Evolutionary conservation across 805 yeast species (phyloP).

Genomic region (Metschnikowia aberdeeniae): DNA sequence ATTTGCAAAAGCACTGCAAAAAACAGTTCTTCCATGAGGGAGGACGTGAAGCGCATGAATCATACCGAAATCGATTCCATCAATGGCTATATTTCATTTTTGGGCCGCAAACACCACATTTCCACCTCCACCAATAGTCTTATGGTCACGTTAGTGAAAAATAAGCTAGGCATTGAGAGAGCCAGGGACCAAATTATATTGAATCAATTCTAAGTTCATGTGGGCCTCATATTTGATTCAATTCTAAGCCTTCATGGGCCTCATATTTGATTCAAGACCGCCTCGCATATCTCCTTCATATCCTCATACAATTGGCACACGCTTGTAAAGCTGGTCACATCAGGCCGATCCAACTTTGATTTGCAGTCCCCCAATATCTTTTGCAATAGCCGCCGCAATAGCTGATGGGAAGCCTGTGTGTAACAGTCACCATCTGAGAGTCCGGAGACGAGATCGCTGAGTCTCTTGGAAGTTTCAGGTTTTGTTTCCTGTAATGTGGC

Average conservation of each 20-base stretch:
- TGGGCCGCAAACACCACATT: constrained; percentile 46
- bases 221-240: too few species aligned
- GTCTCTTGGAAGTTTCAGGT: constrained; percentile 26
- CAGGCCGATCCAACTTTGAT: constrained; percentile 9
- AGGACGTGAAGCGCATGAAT: constrained; percentile 53
- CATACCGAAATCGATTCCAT: constrained; percentile 77
- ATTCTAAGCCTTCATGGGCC: not conserved
- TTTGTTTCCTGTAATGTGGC: constrained; percentile 48
- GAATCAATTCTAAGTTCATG: not conserved
- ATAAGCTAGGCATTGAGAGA: constrained; percentile 29
- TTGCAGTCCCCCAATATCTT: constrained; percentile 25
- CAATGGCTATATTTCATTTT: constrained; percentile 69
- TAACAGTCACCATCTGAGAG: constrained; percentile 43
- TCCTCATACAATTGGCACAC: constrained; percentile 26
- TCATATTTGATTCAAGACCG: not conserved
- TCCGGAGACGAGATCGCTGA: constrained; percentile 45
- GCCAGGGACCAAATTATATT: constrained; percentile 21
- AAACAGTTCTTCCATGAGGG: constrained; percentile 70
- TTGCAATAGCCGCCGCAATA: constrained; percentile 32
- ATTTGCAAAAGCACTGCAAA: constrained; percentile 39
- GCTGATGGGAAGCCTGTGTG: constrained; percentile 23
- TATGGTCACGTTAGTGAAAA: constrained; percentile 45
- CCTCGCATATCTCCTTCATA: constrained; percentile 22
- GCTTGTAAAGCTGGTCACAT: constrained; percentile 9
- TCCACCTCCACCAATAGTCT: constrained; percentile 44